Evolutionary conservation across 441 rosid genomes (phyloP).

Genomic region (Pelargonium citronellum): DNA sequence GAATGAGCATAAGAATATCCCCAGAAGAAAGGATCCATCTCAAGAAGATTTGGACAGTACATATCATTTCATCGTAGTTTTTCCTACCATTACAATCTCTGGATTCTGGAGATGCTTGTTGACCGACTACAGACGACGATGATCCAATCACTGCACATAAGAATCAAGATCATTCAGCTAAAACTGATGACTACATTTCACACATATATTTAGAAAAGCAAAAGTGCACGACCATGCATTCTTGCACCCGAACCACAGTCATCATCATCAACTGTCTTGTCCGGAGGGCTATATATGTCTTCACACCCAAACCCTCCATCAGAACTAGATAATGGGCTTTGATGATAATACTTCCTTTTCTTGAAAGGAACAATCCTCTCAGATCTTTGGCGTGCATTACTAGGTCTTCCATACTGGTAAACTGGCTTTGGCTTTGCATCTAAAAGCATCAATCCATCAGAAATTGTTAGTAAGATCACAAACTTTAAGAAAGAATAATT

Average conservation of each 20-base stretch:
- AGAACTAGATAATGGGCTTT: constrained; percentile 25
- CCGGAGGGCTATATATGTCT: constrained; percentile 21
- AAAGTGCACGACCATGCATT: constrained; percentile 5
- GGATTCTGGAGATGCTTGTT: constrained; percentile 48
- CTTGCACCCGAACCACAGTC: constrained; percentile 25
- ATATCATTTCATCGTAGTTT: constrained; percentile 34
- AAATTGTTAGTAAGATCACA: constrained; percentile 17
- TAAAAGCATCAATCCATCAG: constrained; percentile 18
- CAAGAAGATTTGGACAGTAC: background rate
- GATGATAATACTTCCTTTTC: constrained; percentile 43
- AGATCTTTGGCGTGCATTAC: constrained; percentile 31
- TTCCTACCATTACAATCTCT: constrained; percentile 72
- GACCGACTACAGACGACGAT: constrained; percentile 42
- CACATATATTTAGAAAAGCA: constrained; percentile 10
- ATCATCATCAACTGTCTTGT: constrained; percentile 20
- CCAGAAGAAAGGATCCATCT: constrained; percentile 25
- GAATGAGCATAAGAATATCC: constrained; percentile 32
- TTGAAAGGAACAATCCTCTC: constrained; percentile 36
- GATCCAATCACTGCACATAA: constrained; percentile 41
- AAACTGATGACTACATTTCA: constrained; percentile 16
- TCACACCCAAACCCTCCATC: constrained; percentile 38
- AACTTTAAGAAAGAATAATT: constrained; percentile 1
- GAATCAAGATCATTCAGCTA: constrained; percentile 16
- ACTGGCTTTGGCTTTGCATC: constrained; percentile 38
- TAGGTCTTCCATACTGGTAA: constrained; percentile 28